Evolutionary conservation across 23 red algal genomes (phyloP), one percentile per base, ranked within the genome.

Genomic region (Agarophyton chilense): DNA sequence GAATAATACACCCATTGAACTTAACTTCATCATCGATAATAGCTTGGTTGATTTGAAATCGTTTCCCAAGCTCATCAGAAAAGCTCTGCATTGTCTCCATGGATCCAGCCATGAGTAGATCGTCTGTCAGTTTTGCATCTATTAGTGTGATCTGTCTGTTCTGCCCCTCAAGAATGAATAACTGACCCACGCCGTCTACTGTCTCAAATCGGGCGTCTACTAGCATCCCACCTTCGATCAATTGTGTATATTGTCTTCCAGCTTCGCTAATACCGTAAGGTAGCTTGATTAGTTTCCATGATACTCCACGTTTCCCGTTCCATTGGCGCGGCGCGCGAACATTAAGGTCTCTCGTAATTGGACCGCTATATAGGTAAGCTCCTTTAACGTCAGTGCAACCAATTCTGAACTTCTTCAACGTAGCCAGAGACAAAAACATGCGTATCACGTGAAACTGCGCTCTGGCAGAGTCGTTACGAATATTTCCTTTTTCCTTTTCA

Each of bases 371-470:
- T 7, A 86, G 81, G 61, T 86, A 86, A 18, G 60, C 81, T 5
- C 61, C 81, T 86, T 86, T 86, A 33, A 86, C 24, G 45, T 86
- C 81, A 18, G 71, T 71, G 51, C 81, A 86, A 17, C 81, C 44
- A 72, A 86, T 22, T 51, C 38, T 70, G 50, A 86, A 60, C 32
- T 50, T 72, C 5, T 39, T 12, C 10, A 52, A 0, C 19, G 60
- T 71, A 21, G 49, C 44, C 3, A 86, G 45, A 10, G 60, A 42
- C 28, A 16, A 33, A 18, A 86, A 5, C 36, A 86, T 68, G 60
- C 81, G 0, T 70, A 86, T 86, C 43, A 71, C 62, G 42, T 86
- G 14, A 1, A 86, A 86, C 58, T 86, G 81, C 0, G 81, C 81
- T 17, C 0, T 86, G 62, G 81, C 29, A 43, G 81, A 86, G 24